Evolutionary conservation across 2,329 filamentous ascomycete species (phyloP).

Genomic region (Eutypa lata): DNA sequence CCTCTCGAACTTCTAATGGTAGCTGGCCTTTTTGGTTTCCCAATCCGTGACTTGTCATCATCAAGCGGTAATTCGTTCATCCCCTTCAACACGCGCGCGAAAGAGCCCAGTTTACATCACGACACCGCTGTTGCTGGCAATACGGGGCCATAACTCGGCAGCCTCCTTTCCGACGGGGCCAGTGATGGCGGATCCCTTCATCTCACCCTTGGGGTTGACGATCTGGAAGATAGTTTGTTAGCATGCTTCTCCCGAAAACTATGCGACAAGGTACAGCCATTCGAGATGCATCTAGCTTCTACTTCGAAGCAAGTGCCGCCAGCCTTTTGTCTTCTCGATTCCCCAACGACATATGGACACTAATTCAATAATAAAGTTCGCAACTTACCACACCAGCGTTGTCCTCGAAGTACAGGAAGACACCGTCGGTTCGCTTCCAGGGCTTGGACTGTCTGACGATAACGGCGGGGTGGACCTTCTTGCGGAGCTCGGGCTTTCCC

Average conservation of each 20-base stretch:
- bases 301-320: constrained; percentile 1
- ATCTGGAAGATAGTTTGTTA: constrained; percentile 59
- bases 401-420: constrained; percentile 99
- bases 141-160: constrained; percentile 99
- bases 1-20: constrained; percentile 8
- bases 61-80: constrained; percentile 19
- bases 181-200: constrained; percentile 99
- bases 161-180: constrained; percentile 99
- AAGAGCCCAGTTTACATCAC: constrained; percentile 81
- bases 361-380: background rate
- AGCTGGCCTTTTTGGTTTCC: constrained; percentile 20
- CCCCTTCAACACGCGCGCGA: constrained; percentile 14
- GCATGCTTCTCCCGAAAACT: constrained; percentile 20
- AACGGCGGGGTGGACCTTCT: constrained; percentile 99
- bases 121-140: constrained; percentile 99
- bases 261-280: too few relatives aligned
- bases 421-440: constrained; percentile 97
- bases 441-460: constrained; percentile 99
- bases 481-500: constrained; percentile 99
- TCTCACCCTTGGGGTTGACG: constrained; percentile 99
- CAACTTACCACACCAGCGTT: constrained; percentile 94
- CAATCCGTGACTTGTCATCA: constrained; percentile 25
- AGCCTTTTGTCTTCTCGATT: background rate
- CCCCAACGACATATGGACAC: background rate
- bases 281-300: too few relatives aligned